phyloP scores from a whole-genome alignment of 2,329 filamentous ascomycete genomes.

The Thielaviopsis ethacetica region DNA sequence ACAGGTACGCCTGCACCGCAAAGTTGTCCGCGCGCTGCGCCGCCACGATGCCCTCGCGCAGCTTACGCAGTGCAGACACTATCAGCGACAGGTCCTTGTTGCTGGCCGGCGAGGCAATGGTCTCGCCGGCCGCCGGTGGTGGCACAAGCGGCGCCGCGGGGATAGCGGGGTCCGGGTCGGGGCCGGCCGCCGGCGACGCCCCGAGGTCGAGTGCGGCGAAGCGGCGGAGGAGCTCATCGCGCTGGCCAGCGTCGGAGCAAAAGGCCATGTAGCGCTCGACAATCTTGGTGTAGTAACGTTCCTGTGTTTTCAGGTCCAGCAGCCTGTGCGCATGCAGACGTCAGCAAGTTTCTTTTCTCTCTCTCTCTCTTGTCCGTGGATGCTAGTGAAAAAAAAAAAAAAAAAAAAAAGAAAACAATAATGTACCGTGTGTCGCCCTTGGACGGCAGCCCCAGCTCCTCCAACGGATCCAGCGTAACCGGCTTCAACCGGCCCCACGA shows the following conservation, averaged over 20 bases:
- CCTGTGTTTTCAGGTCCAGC: constrained; percentile 61
- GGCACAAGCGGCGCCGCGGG: neutral
- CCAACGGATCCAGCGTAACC: constrained; percentile 57
- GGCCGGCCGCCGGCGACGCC: constrained; percentile 4
- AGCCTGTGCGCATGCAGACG: constrained; percentile 34
- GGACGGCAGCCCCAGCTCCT: constrained; percentile 69
- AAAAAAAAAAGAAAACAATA: neutral
- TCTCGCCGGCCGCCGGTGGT: neutral
- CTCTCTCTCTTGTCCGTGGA: neutral
- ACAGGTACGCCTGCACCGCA: constrained; percentile 76
- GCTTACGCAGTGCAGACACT: constrained; percentile 72
- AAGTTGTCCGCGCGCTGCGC: constrained; percentile 63
- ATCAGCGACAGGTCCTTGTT: constrained; percentile 52
- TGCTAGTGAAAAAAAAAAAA: neutral
- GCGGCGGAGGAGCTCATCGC: constrained; percentile 56
- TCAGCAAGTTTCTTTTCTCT: too few relatives aligned
- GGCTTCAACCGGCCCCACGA: constrained; percentile 60
- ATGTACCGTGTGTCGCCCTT: constrained; percentile 74
- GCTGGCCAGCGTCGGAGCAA: constrained; percentile 56
- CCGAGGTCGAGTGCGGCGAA: constrained; percentile 45
- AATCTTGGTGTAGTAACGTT: constrained; percentile 74
- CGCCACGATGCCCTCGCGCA: constrained; percentile 77
- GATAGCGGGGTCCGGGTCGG: neutral
- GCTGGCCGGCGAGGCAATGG: constrained; percentile 15
- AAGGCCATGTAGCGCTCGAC: constrained; percentile 80